Evolutionary conservation across 2,329 filamentous ascomycete genomes (phyloP), one percentile per base, ranked within the genome.

Genomic region (Diplodia intermedia): DNA sequence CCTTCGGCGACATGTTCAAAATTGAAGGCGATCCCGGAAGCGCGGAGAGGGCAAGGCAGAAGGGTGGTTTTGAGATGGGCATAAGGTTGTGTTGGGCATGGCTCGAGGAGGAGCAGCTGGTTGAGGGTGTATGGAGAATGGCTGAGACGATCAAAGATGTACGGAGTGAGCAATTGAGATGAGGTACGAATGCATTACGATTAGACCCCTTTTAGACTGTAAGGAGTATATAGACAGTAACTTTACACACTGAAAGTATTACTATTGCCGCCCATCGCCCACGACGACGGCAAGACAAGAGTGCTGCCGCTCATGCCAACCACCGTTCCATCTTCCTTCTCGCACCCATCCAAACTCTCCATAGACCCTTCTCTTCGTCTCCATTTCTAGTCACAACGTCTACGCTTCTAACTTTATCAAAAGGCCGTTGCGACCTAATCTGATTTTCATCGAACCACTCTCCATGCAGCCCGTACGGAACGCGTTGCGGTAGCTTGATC

Each of bases 391-490:
- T 23, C 33, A 71, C 73, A 40, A 69, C 70, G 18, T 65, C 72
- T 50, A 74, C 74, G 26, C 57, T 75, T 65, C 79, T 69, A 1
- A 78, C 69, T 6, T 65, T 73, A 47, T 80, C 78, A 15, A 82
- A 73, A 6, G 72, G 73, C 56, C 81, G 78, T 73, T 90, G 88
- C 1, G 74, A 75, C 8, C 72, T 70, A 26, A 90, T 83, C 69
- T 88, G 81, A 3, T 82, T 79, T 67, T 85, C 82, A 0, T 80
- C 78, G 66, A 90, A 89, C 86, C 88, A 90, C 7, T 80, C 82
- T 4, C 87, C 88, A 73, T 90, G 90, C 60, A 92, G 76, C 0
- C 90, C 89, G 72, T 92, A 92, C 0, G 90, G 89, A 0, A 92
- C 89, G 14, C 90, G 78, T 71, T 90, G 89, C 2, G 89, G 89